Conservation (phyloP, 2,329 filamentous ascomycete genomes). For the Penicillium corylophilum region DNA sequence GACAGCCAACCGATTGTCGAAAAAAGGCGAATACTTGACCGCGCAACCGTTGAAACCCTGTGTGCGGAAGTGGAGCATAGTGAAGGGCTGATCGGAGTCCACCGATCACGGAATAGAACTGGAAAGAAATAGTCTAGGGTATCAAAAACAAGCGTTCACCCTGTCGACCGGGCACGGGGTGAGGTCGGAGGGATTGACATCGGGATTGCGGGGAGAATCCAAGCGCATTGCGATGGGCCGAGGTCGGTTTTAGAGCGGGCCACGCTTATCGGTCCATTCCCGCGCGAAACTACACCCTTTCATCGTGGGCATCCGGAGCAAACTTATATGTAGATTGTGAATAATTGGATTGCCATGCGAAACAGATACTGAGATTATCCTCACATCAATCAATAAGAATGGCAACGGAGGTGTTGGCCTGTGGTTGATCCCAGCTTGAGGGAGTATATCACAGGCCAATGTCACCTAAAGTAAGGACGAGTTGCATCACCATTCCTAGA, state of each 20-base stretch:
- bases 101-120: constrained; percentile 1
- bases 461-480: no score
- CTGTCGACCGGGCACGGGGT: constrained; percentile 5
- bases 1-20: constrained; percentile 90
- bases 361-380: neutral
- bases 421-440: neutral
- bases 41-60: constrained; percentile 93
- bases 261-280: constrained; percentile 8
- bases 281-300: constrained; percentile 1
- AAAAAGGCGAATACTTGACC: constrained; percentile 98
- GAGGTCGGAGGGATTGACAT: constrained; percentile 10
- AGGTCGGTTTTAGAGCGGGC: constrained; percentile 17
- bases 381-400: neutral
- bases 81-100: constrained; percentile 22
- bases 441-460: neutral
- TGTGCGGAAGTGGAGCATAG: constrained; percentile 91
- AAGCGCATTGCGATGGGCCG: constrained; percentile 17
- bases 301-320: neutral
- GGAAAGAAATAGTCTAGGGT: neutral
- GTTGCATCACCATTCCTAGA: no score
- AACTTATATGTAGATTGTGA: neutral
- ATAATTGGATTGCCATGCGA: neutral
- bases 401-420: neutral
- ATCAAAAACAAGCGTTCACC: constrained; percentile 7
- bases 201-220: constrained; percentile 27